phyloP scores from a whole-genome alignment of 2,329 filamentous ascomycete genomes.

The Aureobasidium subglaciale region DNA sequence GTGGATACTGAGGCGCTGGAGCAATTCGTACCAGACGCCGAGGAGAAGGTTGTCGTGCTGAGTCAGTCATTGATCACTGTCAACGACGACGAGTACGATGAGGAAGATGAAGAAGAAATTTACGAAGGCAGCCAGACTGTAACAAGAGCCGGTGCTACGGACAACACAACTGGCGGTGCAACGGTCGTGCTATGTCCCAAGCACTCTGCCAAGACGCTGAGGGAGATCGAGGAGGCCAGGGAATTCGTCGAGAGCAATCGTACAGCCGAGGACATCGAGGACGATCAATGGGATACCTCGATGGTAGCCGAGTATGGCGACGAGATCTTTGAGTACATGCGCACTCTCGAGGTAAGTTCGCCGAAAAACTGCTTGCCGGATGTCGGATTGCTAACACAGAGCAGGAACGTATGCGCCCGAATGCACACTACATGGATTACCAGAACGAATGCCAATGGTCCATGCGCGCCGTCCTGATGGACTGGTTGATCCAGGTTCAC shows the following conservation, averaged over 20 bases:
- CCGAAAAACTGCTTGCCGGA: not conserved
- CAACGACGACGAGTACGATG: slow-evolving; percentile 53
- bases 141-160: slow-evolving; percentile 53
- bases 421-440: slow-evolving; percentile 91
- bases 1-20: slow-evolving; percentile 1
- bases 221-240: slow-evolving; percentile 65
- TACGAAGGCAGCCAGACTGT: slow-evolving; percentile 66
- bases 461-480: slow-evolving; percentile 94
- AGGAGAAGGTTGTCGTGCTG: not conserved
- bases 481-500: slow-evolving; percentile 97
- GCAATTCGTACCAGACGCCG: not conserved
- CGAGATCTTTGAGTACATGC: slow-evolving; percentile 93
- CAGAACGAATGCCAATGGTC: slow-evolving; percentile 99
- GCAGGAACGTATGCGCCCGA: slow-evolving; percentile 72
- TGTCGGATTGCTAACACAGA: slow-evolving; percentile 19
- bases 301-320: slow-evolving; percentile 98
- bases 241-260: slow-evolving; percentile 59
- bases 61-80: slow-evolving; percentile 5
- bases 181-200: slow-evolving; percentile 66
- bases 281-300: slow-evolving; percentile 86
- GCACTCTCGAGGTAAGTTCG: slow-evolving; percentile 67
- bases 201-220: slow-evolving; percentile 59
- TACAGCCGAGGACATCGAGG: slow-evolving; percentile 69
- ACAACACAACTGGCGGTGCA: slow-evolving; percentile 60
- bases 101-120: slow-evolving; percentile 69